A percentile compares a stretch with the other conserved stretches of the same genome.
Conservation (phyloP, 2,329 filamentous ascomycete species). For the Talaromyces amestolkiae region DNA sequence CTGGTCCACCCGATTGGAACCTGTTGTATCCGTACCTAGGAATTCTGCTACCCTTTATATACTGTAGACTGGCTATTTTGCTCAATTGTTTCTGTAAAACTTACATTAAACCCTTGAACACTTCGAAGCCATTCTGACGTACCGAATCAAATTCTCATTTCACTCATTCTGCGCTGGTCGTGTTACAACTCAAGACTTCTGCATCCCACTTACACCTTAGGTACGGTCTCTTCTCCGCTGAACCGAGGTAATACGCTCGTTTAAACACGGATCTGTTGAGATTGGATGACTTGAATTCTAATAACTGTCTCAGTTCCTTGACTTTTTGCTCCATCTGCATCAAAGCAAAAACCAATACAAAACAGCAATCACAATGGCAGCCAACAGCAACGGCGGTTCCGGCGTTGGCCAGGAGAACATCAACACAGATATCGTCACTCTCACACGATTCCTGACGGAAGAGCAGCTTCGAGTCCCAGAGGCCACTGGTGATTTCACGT, state of each 20-base stretch:
- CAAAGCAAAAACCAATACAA: neutral
- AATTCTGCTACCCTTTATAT: neutral
- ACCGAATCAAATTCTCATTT: no score
- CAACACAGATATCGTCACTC: conserved; percentile 93
- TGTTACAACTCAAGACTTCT: neutral
- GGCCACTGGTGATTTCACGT: conserved; percentile 98
- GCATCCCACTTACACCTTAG: neutral
- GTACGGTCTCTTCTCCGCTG: conserved; percentile 24
- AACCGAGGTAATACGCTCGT: conserved; percentile 29
- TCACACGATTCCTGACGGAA: conserved; percentile 93
- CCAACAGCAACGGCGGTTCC: conserved; percentile 50
- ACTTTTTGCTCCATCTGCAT: neutral
- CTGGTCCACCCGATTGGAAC: conserved; percentile 1
- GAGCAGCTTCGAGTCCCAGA: conserved; percentile 91
- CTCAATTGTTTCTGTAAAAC: neutral
- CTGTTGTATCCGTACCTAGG: neutral
- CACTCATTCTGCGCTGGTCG: neutral
- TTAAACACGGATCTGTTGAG: neutral
- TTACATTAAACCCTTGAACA: neutral
- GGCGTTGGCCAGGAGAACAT: conserved; percentile 69
- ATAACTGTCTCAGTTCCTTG: neutral
- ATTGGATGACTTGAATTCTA: neutral
- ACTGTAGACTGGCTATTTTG: neutral
- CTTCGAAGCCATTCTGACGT: neutral
- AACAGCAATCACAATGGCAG: conserved; percentile 37